phyloP scores from a whole-genome alignment of 768 basidiomycete species.

The Infundibulicybe gibba region DNA sequence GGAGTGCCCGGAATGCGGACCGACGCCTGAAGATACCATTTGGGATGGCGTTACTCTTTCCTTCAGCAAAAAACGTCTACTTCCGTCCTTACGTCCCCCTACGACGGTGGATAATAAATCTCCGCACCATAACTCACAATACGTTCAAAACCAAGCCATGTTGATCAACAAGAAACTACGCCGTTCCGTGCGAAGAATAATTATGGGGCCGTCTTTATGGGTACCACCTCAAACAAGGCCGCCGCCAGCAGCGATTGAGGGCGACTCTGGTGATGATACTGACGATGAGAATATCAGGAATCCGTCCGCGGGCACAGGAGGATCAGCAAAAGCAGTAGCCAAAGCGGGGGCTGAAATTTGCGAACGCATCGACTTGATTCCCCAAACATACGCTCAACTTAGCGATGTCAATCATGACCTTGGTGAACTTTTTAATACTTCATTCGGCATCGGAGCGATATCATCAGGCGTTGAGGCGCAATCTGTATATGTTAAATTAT shows the following conservation, averaged over 20 bases:
- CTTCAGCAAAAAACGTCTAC: conserved; percentile 11
- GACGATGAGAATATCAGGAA: too few species aligned
- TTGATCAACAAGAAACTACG: too few species aligned
- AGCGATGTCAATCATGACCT: background rate
- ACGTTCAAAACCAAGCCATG: too few species aligned
- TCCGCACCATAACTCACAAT: too few species aligned
- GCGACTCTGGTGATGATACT: background rate
- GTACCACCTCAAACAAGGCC: too few species aligned
- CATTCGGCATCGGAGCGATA: conserved; percentile 5
- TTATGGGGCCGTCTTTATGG: too few species aligned
- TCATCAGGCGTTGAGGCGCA: background rate
- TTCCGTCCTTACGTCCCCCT: conserved; percentile 6
- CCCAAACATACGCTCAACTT: background rate
- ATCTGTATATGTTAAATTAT: conserved; percentile 1
- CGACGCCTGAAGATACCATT: conserved; percentile 11
- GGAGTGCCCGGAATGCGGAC: conserved; percentile 14
- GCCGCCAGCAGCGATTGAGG: background rate
- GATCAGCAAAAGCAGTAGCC: too few species aligned
- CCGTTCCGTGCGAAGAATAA: too few species aligned
- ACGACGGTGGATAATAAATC: background rate
- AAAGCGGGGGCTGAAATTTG: background rate
- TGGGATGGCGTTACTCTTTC: conserved; percentile 18
- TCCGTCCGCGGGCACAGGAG: too few species aligned
- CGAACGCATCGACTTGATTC: background rate
- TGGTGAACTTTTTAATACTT: conserved; percentile 1